Conservation (phyloP, 2,329 filamentous ascomycete species). For the Phaeosphaeriaceae sp. region DNA sequence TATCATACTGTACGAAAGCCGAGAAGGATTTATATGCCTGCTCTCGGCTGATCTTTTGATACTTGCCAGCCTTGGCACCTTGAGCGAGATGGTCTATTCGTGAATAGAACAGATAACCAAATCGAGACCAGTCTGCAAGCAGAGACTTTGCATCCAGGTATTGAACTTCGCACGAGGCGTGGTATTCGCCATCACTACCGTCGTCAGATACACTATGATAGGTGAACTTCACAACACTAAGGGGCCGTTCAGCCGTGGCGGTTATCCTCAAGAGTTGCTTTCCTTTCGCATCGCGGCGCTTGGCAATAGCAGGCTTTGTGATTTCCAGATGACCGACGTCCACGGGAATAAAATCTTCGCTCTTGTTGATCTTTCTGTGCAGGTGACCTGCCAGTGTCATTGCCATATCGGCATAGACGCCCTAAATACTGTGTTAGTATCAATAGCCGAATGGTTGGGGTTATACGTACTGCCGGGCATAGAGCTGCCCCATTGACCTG, state of each 20-base stretch:
- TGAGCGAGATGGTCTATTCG: neutral
- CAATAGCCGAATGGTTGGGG: too few relatives aligned
- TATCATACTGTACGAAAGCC: constrained; percentile 15
- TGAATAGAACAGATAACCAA: neutral
- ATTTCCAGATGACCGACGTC: constrained; percentile 17
- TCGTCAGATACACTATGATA: neutral
- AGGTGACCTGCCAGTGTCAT: constrained; percentile 32
- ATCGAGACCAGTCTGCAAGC: neutral
- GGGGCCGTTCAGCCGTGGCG: neutral
- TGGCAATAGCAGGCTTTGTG: constrained; percentile 16
- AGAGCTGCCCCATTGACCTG: neutral
- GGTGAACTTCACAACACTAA: neutral
- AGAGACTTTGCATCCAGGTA: neutral
- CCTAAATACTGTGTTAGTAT: too few relatives aligned
- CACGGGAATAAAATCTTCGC: neutral
- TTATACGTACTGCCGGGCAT: neutral
- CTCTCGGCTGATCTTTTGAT: constrained; percentile 10
- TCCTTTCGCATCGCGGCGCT: neutral
- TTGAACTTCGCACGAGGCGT: neutral
- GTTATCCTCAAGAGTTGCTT: neutral
- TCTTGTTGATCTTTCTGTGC: neutral
- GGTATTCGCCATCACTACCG: neutral
- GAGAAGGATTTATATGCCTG: constrained; percentile 2
- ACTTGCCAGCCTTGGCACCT: constrained; percentile 3
- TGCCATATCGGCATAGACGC: constrained; percentile 42